Conservation (phyloP, 2,329 filamentous ascomycete genomes). For the Cladophialophora yegresii region DNA sequence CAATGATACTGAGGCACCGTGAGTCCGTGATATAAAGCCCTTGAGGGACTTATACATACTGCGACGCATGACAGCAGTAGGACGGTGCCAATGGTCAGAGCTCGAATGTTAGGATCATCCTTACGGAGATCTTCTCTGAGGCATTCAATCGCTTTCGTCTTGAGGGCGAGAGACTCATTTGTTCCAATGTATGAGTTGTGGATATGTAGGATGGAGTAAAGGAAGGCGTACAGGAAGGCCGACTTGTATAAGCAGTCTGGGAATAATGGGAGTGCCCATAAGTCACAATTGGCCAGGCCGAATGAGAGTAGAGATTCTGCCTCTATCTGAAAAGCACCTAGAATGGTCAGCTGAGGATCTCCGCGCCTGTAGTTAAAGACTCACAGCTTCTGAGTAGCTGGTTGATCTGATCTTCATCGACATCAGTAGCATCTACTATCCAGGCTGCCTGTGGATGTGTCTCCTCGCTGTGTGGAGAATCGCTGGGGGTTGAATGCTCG, state of each 20-base stretch:
- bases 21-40: background rate
- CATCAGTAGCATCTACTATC: slow-evolving; percentile 9
- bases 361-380: background rate
- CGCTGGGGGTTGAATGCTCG: background rate
- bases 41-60: slow-evolving; percentile 5
- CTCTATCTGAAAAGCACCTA: slow-evolving; percentile 20
- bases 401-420: slow-evolving; percentile 13
- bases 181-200: slow-evolving; percentile 9
- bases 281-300: background rate
- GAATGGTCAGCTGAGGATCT: background rate
- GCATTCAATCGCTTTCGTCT: slow-evolving; percentile 19
- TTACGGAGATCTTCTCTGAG: slow-evolving; percentile 15
- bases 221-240: slow-evolving; percentile 19
- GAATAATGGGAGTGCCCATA: slow-evolving; percentile 15
- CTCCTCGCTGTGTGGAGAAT: background rate
- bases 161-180: slow-evolving; percentile 17
- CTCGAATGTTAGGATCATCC: slow-evolving; percentile 7
- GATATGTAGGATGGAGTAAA: slow-evolving; percentile 20
- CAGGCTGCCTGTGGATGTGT: slow-evolving; percentile 9
- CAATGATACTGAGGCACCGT: slow-evolving; percentile 14
- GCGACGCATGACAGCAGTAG: slow-evolving; percentile 18
- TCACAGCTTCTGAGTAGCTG: slow-evolving; percentile 19
- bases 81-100: slow-evolving; percentile 19
- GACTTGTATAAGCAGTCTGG: slow-evolving; percentile 17
- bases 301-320: slow-evolving; percentile 13